Conservation (phyloP, 2,329 filamentous ascomycete genomes). For the Atkinsonella texensis region DNA sequence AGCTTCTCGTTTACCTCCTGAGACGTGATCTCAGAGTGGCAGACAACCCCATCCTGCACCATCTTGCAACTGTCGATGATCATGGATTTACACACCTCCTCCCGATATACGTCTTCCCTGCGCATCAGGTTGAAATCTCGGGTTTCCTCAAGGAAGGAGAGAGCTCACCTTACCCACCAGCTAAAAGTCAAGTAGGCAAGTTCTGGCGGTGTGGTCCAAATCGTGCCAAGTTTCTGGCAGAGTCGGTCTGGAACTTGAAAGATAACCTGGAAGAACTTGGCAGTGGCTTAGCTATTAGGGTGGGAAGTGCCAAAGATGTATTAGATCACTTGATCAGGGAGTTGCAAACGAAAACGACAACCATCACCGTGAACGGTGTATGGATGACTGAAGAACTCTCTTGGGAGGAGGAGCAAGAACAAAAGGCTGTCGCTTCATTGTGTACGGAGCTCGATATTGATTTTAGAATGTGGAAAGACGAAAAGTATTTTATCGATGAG, state of each 20-base stretch:
- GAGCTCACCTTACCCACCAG: slow-evolving; percentile 55
- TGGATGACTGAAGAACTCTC: slow-evolving; percentile 67
- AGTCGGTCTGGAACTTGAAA: slow-evolving; percentile 65
- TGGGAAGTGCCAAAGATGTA: slow-evolving; percentile 49
- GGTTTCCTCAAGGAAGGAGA: slow-evolving; percentile 50
- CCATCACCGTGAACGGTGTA: slow-evolving; percentile 43
- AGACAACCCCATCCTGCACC: slow-evolving; percentile 64
- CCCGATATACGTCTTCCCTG: slow-evolving; percentile 57
- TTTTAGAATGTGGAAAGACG: slow-evolving; percentile 57
- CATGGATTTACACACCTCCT: slow-evolving; percentile 56
- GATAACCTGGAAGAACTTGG: slow-evolving; percentile 42
- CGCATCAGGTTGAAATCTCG: slow-evolving; percentile 61
- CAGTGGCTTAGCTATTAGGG: slow-evolving; percentile 51
- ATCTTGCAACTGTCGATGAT: slow-evolving; percentile 32
- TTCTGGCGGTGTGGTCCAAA: slow-evolving; percentile 67
- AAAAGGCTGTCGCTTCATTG: slow-evolving; percentile 39
- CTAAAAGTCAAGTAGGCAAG: slow-evolving; percentile 49
- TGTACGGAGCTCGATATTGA: slow-evolving; percentile 41
- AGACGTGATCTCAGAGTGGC: slow-evolving; percentile 60
- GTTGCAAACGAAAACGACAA: slow-evolving; percentile 21
- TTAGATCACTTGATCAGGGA: slow-evolving; percentile 43
- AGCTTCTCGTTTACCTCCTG: slow-evolving; percentile 57
- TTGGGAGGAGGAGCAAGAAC: slow-evolving; percentile 55
- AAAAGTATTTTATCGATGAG: slow-evolving; percentile 74
- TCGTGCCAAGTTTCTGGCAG: slow-evolving; percentile 57